Percentiles rank a stretch among this genome's conserved stretches.
phyloP scores from a whole-genome alignment of 805 yeast species.

The Dipodascus albidus region DNA sequence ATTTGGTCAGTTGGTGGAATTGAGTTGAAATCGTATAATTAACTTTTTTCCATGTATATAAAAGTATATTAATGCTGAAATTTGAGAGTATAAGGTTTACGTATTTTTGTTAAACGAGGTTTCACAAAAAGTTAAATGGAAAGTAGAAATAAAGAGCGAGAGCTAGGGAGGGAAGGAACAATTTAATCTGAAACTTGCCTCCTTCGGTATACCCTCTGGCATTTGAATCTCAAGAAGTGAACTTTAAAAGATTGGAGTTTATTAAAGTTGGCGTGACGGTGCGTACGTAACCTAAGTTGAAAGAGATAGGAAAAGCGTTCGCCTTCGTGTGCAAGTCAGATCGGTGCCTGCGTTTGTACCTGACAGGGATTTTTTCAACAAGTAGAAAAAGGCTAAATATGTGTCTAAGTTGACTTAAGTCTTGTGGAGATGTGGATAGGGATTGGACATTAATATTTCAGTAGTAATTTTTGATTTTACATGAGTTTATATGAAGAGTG shows the following conservation, averaged over 20 bases:
- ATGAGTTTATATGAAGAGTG: too few relatives aligned
- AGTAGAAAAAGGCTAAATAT: neutral
- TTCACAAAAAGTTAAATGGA: too few relatives aligned
- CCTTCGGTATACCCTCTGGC: neutral
- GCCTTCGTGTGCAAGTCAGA: neutral
- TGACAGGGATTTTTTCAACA: neutral
- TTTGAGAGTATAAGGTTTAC: too few relatives aligned
- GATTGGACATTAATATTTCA: too few relatives aligned
- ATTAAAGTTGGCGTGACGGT: neutral
- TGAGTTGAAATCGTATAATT: neutral
- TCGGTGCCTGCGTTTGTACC: neutral
- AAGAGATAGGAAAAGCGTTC: neutral
- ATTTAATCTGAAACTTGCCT: neutral
- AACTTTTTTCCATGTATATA: neutral
- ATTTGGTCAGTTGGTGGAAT: slow-evolving; percentile 79
- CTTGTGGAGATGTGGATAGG: too few relatives aligned
- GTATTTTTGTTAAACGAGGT: too few relatives aligned
- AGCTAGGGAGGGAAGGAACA: neutral
- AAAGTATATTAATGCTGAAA: too few relatives aligned
- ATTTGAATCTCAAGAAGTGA: neutral
- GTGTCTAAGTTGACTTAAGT: too few relatives aligned
- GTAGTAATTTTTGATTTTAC: too few relatives aligned
- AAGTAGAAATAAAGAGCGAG: too few relatives aligned
- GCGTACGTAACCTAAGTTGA: neutral
- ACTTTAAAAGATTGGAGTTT: too few relatives aligned